Evolutionary conservation across 352 stramenopile genomes (phyloP), one percentile per base, ranked within the genome.

Genomic region (Globisporangium megalacanthum): DNA sequence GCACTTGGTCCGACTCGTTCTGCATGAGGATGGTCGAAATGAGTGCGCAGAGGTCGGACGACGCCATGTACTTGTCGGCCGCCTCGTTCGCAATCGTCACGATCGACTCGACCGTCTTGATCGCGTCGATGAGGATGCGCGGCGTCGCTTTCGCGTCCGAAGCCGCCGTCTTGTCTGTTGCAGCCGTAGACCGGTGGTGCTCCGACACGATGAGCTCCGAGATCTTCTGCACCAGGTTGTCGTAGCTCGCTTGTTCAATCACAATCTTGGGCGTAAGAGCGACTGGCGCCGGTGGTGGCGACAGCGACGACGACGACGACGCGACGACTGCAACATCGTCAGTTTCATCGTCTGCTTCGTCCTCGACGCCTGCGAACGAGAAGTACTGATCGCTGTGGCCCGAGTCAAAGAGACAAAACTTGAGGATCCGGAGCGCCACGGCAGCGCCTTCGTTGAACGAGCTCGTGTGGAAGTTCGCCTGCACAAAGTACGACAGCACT

Each of bases 401-500:
- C 39, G 82, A 77, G 58, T 89, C 79, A 49, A 95, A 92, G 49
- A 92, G 62, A 47, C 83, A 92, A 56, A 87, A 92, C 50, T 90
- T 92, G 46, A 95, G 55, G 41, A 95, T 90, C 35, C 84, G 77
- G 48, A 95, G 66, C 42, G 84, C 82, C 4, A 94, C 83, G 3
- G 85, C 86, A 44, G 79, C 78, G 36, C 84, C 84, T 80, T 95
- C 84, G 60, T 94, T 92, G 45, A 90, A 92, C 4, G 80, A 83
- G 42, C 69, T 83, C 17, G 79, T 70, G 37, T 82, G 72, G 36
- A 91, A 86, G 49, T 84, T 83, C 8, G 78, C 70, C 39, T 66
- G 69, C 44, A 94, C 76, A 65, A 95, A 94, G 55, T 92, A 92
- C n/a, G 68, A 73, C 20, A 95, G 61, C 7, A 95, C 86, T 55